Conservation (phyloP, 176 grass and related monocot genomes). For the Oryza rufipogon region DNA sequence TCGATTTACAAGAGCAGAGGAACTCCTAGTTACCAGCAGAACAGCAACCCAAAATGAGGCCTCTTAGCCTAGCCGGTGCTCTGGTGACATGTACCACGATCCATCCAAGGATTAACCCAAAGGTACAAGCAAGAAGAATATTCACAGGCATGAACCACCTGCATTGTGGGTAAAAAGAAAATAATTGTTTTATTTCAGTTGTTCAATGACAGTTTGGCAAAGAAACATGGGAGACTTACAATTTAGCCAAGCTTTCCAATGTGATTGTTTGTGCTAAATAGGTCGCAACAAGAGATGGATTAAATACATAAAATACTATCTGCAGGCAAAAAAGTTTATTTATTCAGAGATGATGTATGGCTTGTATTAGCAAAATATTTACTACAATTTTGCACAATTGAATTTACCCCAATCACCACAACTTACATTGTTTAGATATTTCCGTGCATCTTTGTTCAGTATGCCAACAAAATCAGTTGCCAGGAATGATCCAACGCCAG, state of each 20-base stretch:
- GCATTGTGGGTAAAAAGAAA: constrained; percentile 16
- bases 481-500: constrained; percentile 74
- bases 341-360: constrained; percentile 4
- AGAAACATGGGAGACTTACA: constrained; percentile 53
- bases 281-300: constrained; percentile 57
- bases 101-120: constrained; percentile 80
- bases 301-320: constrained; percentile 94
- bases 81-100: constrained; percentile 58
- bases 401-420: background rate
- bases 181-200: background rate
- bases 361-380: background rate
- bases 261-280: constrained; percentile 78
- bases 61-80: constrained; percentile 60
- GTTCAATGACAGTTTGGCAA: background rate
- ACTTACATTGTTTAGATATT: constrained; percentile 83
- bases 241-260: constrained; percentile 69
- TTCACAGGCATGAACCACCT: constrained; percentile 99
- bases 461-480: constrained; percentile 56
- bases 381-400: background rate
- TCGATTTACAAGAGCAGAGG: background rate
- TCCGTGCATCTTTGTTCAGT: constrained; percentile 60
- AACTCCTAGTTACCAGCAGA: constrained; percentile 65
- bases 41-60: constrained; percentile 85
- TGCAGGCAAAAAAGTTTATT: constrained; percentile 12
- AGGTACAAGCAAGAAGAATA: constrained; percentile 63